A percentile compares a stretch with the other conserved stretches of the same genome.
These are phyloP conservation scores for Phytophthora palmivora DNA, from an alignment of 352 stramenopile species.

Conservation along the genomic window DNA sequence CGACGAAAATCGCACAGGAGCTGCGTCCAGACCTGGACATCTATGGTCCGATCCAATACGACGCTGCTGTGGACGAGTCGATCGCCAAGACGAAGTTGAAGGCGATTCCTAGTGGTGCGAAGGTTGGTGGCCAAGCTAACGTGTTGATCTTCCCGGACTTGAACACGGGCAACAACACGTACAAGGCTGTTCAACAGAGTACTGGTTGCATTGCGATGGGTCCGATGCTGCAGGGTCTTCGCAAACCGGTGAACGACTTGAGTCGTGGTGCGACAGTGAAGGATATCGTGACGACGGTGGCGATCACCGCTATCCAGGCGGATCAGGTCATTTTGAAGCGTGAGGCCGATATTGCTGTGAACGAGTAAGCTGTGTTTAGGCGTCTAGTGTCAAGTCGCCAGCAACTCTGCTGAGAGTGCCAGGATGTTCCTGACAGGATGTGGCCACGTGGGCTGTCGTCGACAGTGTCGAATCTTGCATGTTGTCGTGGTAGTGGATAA, in stretches of 20 bases:
- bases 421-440: too few relatives aligned
- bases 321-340: slow-evolving; percentile 63
- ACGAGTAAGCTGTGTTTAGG: too few relatives aligned
- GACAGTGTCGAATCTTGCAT: slow-evolving; percentile 28
- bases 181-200: slow-evolving; percentile 90
- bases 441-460: slow-evolving; percentile 3
- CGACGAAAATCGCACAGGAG: slow-evolving; percentile 70
- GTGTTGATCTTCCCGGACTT: slow-evolving; percentile 90
- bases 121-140: slow-evolving; percentile 83
- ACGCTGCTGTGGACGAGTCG: slow-evolving; percentile 76
- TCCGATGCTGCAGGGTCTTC: slow-evolving; percentile 89
- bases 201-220: slow-evolving; percentile 84
- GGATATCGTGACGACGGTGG: slow-evolving; percentile 92
- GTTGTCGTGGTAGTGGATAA: slow-evolving; percentile 31
- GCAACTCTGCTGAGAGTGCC: too few relatives aligned
- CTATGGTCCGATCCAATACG: slow-evolving; percentile 90
- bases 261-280: slow-evolving; percentile 89
- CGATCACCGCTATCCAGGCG: slow-evolving; percentile 89
- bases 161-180: slow-evolving; percentile 91
- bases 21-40: slow-evolving; percentile 81
- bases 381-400: too few relatives aligned
- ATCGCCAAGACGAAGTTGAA: slow-evolving; percentile 88
- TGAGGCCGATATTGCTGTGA: slow-evolving; percentile 12
- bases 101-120: slow-evolving; percentile 56
- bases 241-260: slow-evolving; percentile 90